Evolutionary conservation across 2,329 filamentous ascomycete genomes (phyloP), one percentile per base, ranked within the genome.

Genomic region (Aureobasidium musti): DNA sequence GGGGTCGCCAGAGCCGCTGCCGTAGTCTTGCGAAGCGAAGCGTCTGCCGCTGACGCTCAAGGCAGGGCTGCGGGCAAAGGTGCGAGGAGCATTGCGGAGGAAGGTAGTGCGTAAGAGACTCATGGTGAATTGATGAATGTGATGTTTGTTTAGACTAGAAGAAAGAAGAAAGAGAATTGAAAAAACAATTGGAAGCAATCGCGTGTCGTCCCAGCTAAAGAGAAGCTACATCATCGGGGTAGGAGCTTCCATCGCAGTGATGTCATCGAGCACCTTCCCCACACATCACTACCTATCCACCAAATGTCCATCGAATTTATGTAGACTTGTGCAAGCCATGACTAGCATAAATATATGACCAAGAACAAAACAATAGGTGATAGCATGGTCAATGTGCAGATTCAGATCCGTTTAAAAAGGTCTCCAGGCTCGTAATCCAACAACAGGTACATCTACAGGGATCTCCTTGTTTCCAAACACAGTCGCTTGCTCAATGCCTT

Each of bases 1-100:
- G 30, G 79, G 79, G 61, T 79, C 77, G 69, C 79, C 78, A 7
- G 74, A 70, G 63, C 78, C 79, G 30, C 74, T 77, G 70, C 80
- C 80, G 69, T 81, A 61, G 13, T 41, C 59, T 28, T 50, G n/a
- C 79, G 70, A 72, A 30, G 77, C 78, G 68, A 76, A 75, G 66
- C 76, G 77, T 39, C 61, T 60, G 63, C 65, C 54, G 66, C 67
- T 65, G 52, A 59, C 50, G 57, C 39, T 53, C 49, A 69, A 65
- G 52, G 61, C 49, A 8, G 67, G 59, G 30, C 68, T 64, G 41
- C 69, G 71, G 43, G 69, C 68, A 21, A 68, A 67, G 45, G 69
- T 69, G 60, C 67, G 67, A 52, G 68, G 61, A 54, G 59, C 56
- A 45, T 66, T 61, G 57, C 70, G 69, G 41, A 72, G 61, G 67